Percentiles rank a stretch among this genome's conserved stretches.
phyloP scores from a whole-genome alignment of 2,329 filamentous ascomycete genomes.

The Sporothrix luriei region DNA sequence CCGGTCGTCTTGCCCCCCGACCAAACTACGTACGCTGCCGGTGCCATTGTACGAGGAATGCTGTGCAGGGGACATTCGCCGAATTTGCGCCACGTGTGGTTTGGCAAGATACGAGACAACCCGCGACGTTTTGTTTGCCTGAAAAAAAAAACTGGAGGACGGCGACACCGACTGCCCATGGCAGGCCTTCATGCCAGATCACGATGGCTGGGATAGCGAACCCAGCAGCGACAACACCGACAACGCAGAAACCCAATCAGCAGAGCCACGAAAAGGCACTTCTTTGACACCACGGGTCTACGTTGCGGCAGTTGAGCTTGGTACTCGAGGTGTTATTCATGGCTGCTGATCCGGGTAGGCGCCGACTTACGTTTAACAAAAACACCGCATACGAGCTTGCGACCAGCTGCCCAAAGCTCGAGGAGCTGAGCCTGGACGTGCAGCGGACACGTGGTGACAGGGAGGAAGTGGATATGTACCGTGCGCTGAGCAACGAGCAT shows the following conservation, averaged over 20 bases:
- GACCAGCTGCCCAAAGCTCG: neutral
- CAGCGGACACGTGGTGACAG: neutral
- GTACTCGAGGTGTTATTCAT: neutral
- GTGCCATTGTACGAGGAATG: neutral
- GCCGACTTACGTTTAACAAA: neutral
- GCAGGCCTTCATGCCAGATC: neutral
- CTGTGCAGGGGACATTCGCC: neutral
- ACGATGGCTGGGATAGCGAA: neutral
- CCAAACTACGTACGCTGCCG: neutral
- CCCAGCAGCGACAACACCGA: neutral
- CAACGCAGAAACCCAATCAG: neutral
- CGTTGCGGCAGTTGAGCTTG: neutral
- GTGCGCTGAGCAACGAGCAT: neutral
- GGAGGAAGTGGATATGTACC: neutral
- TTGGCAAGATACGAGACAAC: neutral
- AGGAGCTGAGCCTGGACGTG: neutral
- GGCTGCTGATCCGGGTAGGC: too few species aligned
- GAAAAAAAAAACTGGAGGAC: too few species aligned
- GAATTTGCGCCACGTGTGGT: neutral
- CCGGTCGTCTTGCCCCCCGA: neutral
- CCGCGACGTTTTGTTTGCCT: too few species aligned
- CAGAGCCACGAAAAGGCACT: too few species aligned
- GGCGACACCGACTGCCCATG: neutral
- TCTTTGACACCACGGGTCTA: too few species aligned
- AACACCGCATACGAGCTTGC: neutral